Evolutionary conservation across 1,284 basidiomycete genomes (phyloP).

Genomic region (Leccinum pachyderme): DNA sequence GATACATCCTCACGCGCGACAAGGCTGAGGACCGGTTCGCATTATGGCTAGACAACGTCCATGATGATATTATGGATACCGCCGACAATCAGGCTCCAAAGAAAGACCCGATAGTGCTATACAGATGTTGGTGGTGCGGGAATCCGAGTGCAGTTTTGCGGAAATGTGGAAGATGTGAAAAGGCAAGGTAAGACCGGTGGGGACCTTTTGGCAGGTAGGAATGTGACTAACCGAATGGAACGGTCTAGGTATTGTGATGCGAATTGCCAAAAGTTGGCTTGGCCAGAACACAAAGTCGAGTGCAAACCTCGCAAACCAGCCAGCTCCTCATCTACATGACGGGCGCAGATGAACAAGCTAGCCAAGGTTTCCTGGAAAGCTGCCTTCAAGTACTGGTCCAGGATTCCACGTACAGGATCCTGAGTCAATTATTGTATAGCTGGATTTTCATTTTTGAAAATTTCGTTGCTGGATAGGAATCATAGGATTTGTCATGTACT

Average conservation of each 20-base stretch:
- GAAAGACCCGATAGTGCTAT: conserved; percentile 40
- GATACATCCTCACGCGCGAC: conserved; percentile 25
- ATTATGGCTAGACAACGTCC: conserved; percentile 48
- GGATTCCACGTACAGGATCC: too few species aligned
- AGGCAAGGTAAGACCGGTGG: conserved; percentile 37
- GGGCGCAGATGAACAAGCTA: too few species aligned
- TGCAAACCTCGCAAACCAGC: conserved; percentile 28
- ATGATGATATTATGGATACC: conserved; percentile 40
- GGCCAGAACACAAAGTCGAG: conserved; percentile 44
- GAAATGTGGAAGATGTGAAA: conserved; percentile 48
- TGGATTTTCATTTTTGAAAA: too few species aligned
- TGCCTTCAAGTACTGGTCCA: too few species aligned
- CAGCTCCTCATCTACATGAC: too few species aligned
- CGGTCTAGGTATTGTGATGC: conserved; percentile 47
- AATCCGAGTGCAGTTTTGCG: conserved; percentile 55
- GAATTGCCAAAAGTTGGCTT: conserved; percentile 50
- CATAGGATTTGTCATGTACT: too few species aligned
- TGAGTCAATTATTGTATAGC: too few species aligned
- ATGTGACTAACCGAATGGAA: background rate
- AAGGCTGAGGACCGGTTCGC: conserved; percentile 52
- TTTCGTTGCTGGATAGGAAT: too few species aligned
- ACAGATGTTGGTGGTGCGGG: conserved; percentile 56
- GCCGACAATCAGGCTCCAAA: conserved; percentile 32
- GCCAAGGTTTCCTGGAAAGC: too few species aligned
- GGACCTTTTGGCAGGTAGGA: background rate